phyloP scores from a whole-genome alignment of 257 asterid genomes.

The Petrea volubilis region DNA sequence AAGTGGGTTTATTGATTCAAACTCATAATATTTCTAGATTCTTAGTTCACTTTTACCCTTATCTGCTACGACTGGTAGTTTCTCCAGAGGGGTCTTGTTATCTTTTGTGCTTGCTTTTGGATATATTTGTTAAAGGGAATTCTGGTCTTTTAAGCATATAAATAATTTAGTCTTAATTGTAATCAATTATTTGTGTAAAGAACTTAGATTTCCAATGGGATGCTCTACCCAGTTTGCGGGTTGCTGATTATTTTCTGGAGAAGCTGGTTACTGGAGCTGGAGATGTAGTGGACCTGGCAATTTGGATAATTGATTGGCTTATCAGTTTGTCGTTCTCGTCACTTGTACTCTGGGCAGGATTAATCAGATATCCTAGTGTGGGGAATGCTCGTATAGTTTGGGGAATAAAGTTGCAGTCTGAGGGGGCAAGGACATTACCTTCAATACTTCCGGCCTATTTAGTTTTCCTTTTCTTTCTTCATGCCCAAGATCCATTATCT shows the following conservation, averaged over 20 bases:
- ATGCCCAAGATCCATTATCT: constrained; percentile 22
- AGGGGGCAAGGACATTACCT: constrained; percentile 27
- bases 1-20: constrained; percentile 8
- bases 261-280: constrained; percentile 56
- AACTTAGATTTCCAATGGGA: constrained; percentile 52
- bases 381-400: constrained; percentile 28
- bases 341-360: constrained; percentile 26
- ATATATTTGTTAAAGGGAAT: constrained; percentile 7
- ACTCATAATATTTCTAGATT: constrained; percentile 10
- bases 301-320: constrained; percentile 38
- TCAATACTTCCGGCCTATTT: constrained; percentile 22
- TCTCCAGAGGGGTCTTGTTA: constrained; percentile 15
- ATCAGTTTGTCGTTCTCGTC: constrained; percentile 26
- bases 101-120: constrained; percentile 20
- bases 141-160: constrained; percentile 26
- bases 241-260: constrained; percentile 50
- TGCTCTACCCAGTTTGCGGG: constrained; percentile 57
- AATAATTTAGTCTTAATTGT: constrained; percentile 31
- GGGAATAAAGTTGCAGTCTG: constrained; percentile 28
- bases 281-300: constrained; percentile 42
- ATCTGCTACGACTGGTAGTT: constrained; percentile 14
- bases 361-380: constrained; percentile 28
- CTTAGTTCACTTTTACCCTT: background rate
- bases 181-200: constrained; percentile 40
- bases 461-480: constrained; percentile 23